Evolutionary conservation across 2,329 filamentous ascomycete species (phyloP).

Genomic region (Didymella exigua): DNA sequence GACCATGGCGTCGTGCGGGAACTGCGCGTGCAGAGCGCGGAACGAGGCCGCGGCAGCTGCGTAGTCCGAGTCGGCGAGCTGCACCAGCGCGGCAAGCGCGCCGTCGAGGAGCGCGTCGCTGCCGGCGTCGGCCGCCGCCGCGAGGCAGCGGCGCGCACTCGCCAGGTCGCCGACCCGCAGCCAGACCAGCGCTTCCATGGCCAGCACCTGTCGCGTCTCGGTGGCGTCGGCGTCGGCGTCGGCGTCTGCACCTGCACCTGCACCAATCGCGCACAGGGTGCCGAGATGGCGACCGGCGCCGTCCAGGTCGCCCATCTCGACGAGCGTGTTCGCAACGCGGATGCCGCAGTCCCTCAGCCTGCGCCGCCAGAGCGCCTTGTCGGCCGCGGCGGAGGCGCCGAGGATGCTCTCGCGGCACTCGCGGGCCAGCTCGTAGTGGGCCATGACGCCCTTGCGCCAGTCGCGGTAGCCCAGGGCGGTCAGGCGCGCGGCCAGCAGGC

Average conservation of each 20-base stretch:
- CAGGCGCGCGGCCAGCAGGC: conserved; percentile 80
- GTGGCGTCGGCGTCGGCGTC: conserved; percentile 22
- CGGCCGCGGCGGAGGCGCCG: conserved; percentile 52
- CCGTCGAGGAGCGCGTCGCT: conserved; percentile 41
- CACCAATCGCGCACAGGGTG: conserved; percentile 55
- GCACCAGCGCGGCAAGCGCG: conserved; percentile 70
- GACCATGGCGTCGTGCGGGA: conserved; percentile 68
- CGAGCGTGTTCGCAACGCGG: conserved; percentile 66
- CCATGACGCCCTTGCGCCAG: conserved; percentile 81
- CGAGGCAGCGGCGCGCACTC: conserved; percentile 65
- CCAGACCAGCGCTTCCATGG: conserved; percentile 68
- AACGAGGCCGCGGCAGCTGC: conserved; percentile 67
- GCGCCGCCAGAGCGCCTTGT: conserved; percentile 70
- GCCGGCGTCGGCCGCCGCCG: conserved; percentile 22
- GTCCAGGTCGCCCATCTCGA: conserved; percentile 87
- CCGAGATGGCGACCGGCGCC: conserved; percentile 77
- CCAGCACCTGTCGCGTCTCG: conserved; percentile 38
- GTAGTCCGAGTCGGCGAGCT: conserved; percentile 80
- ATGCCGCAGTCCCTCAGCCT: conserved; percentile 77
- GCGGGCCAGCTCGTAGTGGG: conserved; percentile 83
- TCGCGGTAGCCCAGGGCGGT: conserved; percentile 88
- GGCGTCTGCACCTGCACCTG: too few relatives aligned
- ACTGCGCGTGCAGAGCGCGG: conserved; percentile 57
- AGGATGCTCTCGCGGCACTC: conserved; percentile 71
- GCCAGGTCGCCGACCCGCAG: conserved; percentile 78